These are phyloP conservation scores for Tilletia caries DNA, from an alignment of 1,284 basidiomycete species.

Conservation along the genomic window DNA sequence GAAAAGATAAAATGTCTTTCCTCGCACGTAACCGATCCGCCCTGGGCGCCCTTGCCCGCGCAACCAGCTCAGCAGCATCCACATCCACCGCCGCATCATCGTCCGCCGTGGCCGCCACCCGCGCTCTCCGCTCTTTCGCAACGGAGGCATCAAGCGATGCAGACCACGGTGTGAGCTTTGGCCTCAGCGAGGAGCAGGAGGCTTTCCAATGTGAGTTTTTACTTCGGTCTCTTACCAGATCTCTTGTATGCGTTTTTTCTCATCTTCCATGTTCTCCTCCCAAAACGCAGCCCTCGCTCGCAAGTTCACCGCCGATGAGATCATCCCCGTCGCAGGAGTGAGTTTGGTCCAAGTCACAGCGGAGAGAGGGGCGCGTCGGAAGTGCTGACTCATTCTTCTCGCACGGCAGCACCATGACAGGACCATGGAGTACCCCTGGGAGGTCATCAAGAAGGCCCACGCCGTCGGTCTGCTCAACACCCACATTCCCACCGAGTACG, in stretches of 20 bases:
- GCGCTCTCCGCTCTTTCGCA: neutral
- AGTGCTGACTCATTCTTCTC: conserved; percentile 16
- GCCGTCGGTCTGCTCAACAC: conserved; percentile 51
- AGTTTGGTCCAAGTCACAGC: conserved; percentile 55
- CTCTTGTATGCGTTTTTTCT: neutral
- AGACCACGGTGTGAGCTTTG: conserved; percentile 33
- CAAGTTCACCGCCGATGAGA: conserved; percentile 58
- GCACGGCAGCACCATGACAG: conserved; percentile 42
- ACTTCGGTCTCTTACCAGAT: neutral
- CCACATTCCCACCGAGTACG: conserved; percentile 57
- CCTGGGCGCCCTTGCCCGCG: conserved; percentile 2
- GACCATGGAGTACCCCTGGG: conserved; percentile 59
- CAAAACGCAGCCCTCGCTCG: conserved; percentile 57
- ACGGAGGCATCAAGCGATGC: neutral
- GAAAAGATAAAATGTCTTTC: neutral
- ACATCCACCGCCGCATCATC: neutral
- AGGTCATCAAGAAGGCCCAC: conserved; percentile 60
- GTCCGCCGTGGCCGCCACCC: neutral
- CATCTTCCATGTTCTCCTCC: neutral
- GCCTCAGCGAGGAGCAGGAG: conserved; percentile 54
- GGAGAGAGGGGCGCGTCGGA: too few species aligned
- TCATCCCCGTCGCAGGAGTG: conserved; percentile 57
- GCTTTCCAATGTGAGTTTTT: conserved; percentile 46
- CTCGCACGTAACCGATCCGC: neutral
- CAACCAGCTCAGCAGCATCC: neutral